Base-by-base conservation (phyloP, 192 early-diverging fungal genomes). In the Linnemannia exigua region DNA sequence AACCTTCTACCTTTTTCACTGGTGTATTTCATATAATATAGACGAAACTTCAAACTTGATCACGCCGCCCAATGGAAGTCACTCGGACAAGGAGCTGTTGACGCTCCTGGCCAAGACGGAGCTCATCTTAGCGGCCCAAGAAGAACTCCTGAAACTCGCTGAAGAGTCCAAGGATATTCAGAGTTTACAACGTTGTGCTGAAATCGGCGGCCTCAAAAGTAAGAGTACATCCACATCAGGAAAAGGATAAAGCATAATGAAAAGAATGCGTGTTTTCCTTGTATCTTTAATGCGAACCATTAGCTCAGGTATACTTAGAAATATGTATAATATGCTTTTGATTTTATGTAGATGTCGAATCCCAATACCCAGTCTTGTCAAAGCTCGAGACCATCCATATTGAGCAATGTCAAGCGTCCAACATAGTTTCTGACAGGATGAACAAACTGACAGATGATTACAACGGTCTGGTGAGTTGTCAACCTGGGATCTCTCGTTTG, bases 191-290 rank as follows among this genome's bases (percentile, higher is more conserved):
- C 72, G 68, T 2, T 85, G 82, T 70, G 82, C 82, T 38, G 82
- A 85, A 66, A 79, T 85, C n/a, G 82, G 82, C 8, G 82, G 82
- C 33, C 77, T 85, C 72, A 79, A 75, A 74, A 85, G 82, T 85
- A 85, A 58, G 76, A 22, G 12, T 54, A 1, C 11, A 35, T 1
- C 2, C 4, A 3, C 14, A 41, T n/a, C n/a, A n/a, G n/a, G n/a
- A n/a, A n/a, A n/a, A n/a, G n/a, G n/a, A n/a, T n/a, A 41, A 68
- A 19, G 0, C 14, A 38, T 14, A 17, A 11, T 17, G 28, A 31
- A 68, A 17, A 36, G 36, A 5, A 1, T 17, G 16, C 48, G 14
- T 41, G 19, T 71, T 71, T 48, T 47, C 3, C 14, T 31, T 51
- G 6, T 74, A 22, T 31, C 20, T 11, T 16, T 7, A 25, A n/a